phyloP scores from a whole-genome alignment of 202 grass and related monocot species.

The Cymbopogon flexuosus region DNA sequence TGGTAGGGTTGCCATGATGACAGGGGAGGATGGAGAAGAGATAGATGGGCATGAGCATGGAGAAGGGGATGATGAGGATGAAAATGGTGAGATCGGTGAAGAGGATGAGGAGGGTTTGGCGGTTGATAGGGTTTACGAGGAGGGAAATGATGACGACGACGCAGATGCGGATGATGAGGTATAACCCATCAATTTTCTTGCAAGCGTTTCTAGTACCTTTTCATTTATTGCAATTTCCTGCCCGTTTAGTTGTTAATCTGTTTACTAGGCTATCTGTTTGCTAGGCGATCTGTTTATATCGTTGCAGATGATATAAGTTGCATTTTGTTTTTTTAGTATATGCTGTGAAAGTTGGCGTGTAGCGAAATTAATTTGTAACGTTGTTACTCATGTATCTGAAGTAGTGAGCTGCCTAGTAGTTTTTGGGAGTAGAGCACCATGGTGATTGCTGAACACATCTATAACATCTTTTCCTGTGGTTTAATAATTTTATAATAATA shows the following conservation, averaged over 20 bases:
- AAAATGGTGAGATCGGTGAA: constrained; percentile 59
- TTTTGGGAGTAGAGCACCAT: neutral
- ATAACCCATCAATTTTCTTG: constrained; percentile 26
- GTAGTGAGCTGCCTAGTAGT: neutral
- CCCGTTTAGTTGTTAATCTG: neutral
- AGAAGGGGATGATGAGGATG: constrained; percentile 67
- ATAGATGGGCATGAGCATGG: constrained; percentile 89
- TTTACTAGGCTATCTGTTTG: neutral
- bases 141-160: constrained; percentile 41
- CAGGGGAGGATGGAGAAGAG: constrained; percentile 37
- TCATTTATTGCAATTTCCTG: constrained; percentile 8
- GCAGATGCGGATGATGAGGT: constrained; percentile 93
- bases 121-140: constrained; percentile 55
- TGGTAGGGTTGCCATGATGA: constrained; percentile 41
- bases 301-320: neutral
- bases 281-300: neutral
- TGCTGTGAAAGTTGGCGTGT: neutral
- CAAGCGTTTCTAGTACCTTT: neutral
- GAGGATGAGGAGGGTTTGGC: constrained; percentile 47
- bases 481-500: neutral
- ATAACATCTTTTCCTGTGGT: neutral
- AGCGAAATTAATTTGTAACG: neutral
- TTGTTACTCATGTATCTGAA: neutral
- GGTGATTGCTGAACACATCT: neutral
- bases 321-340: neutral